Evolutionary conservation across 441 rosid species (phyloP).

Genomic region (Capsella rubella): DNA sequence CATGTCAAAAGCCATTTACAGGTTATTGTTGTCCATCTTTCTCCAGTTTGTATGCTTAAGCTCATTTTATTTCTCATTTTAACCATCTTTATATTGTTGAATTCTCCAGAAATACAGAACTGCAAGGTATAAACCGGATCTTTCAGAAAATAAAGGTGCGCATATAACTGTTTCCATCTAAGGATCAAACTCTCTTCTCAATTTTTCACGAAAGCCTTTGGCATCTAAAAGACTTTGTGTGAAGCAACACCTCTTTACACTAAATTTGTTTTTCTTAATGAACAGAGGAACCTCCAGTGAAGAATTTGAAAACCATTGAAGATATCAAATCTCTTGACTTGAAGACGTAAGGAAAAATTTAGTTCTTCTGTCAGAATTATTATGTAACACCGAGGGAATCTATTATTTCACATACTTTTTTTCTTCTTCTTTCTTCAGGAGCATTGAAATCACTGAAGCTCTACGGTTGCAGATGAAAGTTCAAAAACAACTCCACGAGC

Average conservation of each 20-base stretch:
- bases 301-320: conserved; percentile 56
- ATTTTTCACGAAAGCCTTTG: background rate
- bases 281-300: conserved; percentile 63
- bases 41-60: conserved; percentile 19
- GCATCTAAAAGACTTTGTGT: background rate
- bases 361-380: background rate
- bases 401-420: background rate
- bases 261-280: conserved; percentile 9
- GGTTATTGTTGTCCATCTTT: conserved; percentile 47
- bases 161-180: conserved; percentile 1
- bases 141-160: conserved; percentile 60
- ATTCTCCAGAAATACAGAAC: conserved; percentile 69
- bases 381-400: background rate
- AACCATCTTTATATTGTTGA: conserved; percentile 22
- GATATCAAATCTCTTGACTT: conserved; percentile 75
- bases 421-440: conserved; percentile 49
- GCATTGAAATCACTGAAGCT: conserved; percentile 84
- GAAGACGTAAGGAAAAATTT: conserved; percentile 63
- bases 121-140: conserved; percentile 82
- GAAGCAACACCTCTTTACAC: background rate
- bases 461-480: conserved; percentile 89
- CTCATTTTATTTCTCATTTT: conserved; percentile 6
- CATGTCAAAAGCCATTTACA: conserved; percentile 98
- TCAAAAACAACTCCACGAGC: conserved; percentile 94
- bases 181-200: background rate